These are phyloP conservation scores for Protomyces inouyei DNA, from an alignment of 1,139 yeast species.

Conservation along the genomic window DNA sequence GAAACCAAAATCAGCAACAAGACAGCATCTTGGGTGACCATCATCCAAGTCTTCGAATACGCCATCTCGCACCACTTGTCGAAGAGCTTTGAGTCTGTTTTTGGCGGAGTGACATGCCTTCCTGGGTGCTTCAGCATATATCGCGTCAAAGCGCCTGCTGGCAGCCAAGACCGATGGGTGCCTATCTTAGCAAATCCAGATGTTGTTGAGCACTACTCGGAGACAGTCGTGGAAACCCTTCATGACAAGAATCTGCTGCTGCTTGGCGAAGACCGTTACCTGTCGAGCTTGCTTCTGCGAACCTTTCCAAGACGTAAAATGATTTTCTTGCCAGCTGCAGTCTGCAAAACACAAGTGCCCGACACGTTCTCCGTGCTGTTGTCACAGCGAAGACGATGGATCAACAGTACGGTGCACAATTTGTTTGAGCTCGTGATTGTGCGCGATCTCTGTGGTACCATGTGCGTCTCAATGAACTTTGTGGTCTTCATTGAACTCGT, in stretches of 20 bases:
- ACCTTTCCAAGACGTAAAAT: constrained; percentile 93
- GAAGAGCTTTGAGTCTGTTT: constrained; percentile 44
- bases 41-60: constrained; percentile 47
- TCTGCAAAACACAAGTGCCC: constrained; percentile 91
- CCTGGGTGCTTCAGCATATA: constrained; percentile 46
- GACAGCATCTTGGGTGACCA: constrained; percentile 42
- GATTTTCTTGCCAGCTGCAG: constrained; percentile 91
- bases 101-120: constrained; percentile 45
- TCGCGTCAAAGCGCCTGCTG: constrained; percentile 40
- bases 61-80: constrained; percentile 45
- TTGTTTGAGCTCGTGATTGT: constrained; percentile 85
- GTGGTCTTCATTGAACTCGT: constrained; percentile 79
- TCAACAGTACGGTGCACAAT: constrained; percentile 93
- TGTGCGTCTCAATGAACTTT: constrained; percentile 96
- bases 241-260: constrained; percentile 84
- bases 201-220: constrained; percentile 90
- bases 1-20: constrained; percentile 44
- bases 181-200: constrained; percentile 95
- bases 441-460: constrained; percentile 90
- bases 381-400: constrained; percentile 98
- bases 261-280: constrained; percentile 88
- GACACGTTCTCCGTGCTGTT: constrained; percentile 71
- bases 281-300: constrained; percentile 81
- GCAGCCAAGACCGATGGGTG: constrained; percentile 80
- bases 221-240: constrained; percentile 77